Percentiles rank a stretch among this genome's conserved stretches.
These are phyloP conservation scores for Penicillium sp. DNA, from an alignment of 2,329 filamentous ascomycete genomes.

Conservation along the genomic window DNA sequence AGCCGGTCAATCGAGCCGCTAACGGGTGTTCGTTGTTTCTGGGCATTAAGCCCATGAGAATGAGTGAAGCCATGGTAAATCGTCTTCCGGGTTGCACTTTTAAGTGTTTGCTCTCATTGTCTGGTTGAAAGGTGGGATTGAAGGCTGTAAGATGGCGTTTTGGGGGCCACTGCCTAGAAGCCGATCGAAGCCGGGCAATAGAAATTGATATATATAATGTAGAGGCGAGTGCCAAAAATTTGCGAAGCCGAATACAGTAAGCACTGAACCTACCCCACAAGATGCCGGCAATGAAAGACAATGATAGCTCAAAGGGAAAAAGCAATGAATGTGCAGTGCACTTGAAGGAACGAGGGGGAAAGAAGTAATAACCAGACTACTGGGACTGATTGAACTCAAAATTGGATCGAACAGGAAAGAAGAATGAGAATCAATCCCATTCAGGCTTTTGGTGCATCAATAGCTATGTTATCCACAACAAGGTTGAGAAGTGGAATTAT, in stretches of 20 bases:
- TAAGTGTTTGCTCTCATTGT: neutral
- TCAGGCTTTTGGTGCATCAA: neutral
- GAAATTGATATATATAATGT: neutral
- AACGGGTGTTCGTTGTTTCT: slow-evolving; percentile 17
- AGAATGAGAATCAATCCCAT: neutral
- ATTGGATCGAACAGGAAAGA: neutral
- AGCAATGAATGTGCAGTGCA: neutral
- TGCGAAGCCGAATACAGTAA: neutral
- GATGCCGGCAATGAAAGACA: neutral
- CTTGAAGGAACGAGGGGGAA: neutral
- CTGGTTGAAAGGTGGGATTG: neutral
- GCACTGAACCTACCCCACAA: neutral
- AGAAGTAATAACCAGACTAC: neutral
- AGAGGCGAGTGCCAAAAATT: neutral
- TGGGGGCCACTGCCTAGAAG: neutral
- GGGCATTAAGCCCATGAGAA: slow-evolving; percentile 16
- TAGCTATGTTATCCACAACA: neutral
- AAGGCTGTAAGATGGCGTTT: neutral
- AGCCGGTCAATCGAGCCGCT: slow-evolving; percentile 20
- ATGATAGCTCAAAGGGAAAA: neutral
- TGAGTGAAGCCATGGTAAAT: slow-evolving; percentile 13
- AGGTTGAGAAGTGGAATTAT: neutral
- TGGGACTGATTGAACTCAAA: slow-evolving; percentile 3
- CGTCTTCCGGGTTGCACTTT: neutral
- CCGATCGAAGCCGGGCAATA: neutral